phyloP scores from a whole-genome alignment of 2,329 filamentous ascomycete species.

The Apiospora marii region DNA sequence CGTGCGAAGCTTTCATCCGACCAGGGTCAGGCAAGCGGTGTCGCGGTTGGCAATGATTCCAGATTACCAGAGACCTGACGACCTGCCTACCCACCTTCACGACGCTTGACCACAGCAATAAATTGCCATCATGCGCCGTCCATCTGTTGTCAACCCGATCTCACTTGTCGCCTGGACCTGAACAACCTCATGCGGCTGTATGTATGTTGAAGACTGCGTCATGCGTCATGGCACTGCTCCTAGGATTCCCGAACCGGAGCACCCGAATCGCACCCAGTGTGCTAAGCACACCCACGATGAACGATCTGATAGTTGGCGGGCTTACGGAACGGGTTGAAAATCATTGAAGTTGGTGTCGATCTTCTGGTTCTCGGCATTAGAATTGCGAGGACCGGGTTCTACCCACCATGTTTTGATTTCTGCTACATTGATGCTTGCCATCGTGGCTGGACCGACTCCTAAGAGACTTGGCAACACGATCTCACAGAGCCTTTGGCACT shows the following conservation, averaged over 20 bases:
- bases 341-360: neutral
- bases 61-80: neutral
- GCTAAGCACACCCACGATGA: neutral
- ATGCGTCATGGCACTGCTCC: neutral
- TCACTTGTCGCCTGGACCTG: neutral
- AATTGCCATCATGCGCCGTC: neutral
- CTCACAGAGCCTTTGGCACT: neutral
- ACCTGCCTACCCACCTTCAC: neutral
- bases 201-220: neutral
- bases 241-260: neutral
- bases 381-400: neutral
- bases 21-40: neutral
- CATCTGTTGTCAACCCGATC: neutral
- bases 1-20: neutral
- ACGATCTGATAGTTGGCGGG: conserved; percentile 5
- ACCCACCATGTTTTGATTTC: conserved; percentile 8
- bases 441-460: neutral
- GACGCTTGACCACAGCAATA: neutral
- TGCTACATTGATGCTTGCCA: conserved; percentile 14
- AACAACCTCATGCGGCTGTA: neutral
- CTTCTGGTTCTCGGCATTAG: neutral
- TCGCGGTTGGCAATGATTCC: conserved; percentile 9
- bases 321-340: neutral
- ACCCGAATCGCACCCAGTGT: neutral
- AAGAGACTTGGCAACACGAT: neutral